Percentiles rank a stretch among this genome's conserved stretches.
Evolutionary conservation across 1,139 yeast genomes (phyloP).

Genomic region (Magnusiomyces ingens): DNA sequence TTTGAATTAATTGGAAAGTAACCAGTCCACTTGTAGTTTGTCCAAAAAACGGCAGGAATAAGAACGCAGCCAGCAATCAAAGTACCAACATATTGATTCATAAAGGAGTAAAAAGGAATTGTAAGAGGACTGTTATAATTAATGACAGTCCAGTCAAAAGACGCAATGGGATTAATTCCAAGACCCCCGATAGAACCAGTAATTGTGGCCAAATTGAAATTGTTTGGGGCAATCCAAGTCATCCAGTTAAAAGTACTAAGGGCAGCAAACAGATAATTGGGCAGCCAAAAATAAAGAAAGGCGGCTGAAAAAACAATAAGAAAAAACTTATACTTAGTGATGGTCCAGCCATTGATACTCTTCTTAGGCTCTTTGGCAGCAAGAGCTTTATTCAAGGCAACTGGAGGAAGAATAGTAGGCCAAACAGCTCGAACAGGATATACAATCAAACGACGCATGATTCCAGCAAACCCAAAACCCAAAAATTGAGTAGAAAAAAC

Average conservation of each 20-base stretch:
- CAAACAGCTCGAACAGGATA: constrained; percentile 47
- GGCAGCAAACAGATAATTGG: constrained; percentile 45
- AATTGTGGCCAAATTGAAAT: constrained; percentile 45
- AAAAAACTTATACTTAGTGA: constrained; percentile 43
- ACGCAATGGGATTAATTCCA: constrained; percentile 48
- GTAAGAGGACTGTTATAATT: constrained; percentile 34
- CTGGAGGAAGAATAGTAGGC: constrained; percentile 44
- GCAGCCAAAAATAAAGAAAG: constrained; percentile 52
- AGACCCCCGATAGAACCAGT: constrained; percentile 48
- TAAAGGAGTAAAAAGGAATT: constrained; percentile 45
- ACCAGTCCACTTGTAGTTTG: constrained; percentile 46
- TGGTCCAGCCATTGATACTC: constrained; percentile 41
- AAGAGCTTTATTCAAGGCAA: constrained; percentile 17
- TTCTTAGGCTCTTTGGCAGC: constrained; percentile 15
- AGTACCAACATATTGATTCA: constrained; percentile 40
- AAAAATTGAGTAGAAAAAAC: constrained; percentile 42
- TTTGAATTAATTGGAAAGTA: constrained; percentile 54
- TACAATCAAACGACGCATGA: constrained; percentile 45
- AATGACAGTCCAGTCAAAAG: constrained; percentile 43
- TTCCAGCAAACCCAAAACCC: constrained; percentile 51
- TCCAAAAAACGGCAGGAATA: constrained; percentile 42
- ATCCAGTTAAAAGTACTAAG: constrained; percentile 52
- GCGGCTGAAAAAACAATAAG: constrained; percentile 34
- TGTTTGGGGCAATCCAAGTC: constrained; percentile 54
- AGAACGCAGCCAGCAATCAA: constrained; percentile 38